Evolutionary conservation across 2,329 filamentous ascomycete genomes (phyloP).

Genomic region (Lecanosticta acicola): DNA sequence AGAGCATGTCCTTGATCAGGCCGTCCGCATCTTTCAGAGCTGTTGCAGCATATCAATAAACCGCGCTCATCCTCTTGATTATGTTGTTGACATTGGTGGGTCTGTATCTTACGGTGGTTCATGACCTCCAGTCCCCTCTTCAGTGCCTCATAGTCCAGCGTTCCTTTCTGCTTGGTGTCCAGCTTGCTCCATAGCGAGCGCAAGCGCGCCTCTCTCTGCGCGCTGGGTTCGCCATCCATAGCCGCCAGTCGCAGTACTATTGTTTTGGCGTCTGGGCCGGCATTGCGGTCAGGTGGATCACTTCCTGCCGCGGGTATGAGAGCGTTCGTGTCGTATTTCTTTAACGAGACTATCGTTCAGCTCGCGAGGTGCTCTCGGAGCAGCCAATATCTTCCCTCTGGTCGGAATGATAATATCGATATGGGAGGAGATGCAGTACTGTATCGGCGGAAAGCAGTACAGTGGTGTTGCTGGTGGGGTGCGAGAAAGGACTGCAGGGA

Average conservation of each 20-base stretch:
- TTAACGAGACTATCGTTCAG: slow-evolving; percentile 5
- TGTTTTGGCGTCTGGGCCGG: slow-evolving; percentile 2
- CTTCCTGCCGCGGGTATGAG: slow-evolving; percentile 4
- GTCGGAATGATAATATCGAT: too few relatives aligned
- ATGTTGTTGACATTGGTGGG: not conserved
- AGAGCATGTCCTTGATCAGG: slow-evolving; percentile 74
- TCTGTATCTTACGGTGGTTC: slow-evolving; percentile 69
- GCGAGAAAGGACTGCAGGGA: not conserved
- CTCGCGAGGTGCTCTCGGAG: not conserved
- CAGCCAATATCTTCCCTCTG: too few relatives aligned
- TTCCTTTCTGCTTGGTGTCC: slow-evolving; percentile 68
- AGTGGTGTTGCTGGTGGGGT: too few relatives aligned
- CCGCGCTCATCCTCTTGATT: slow-evolving; percentile 3
- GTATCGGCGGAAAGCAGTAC: too few relatives aligned
- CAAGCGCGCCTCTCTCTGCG: slow-evolving; percentile 73
- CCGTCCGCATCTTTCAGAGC: slow-evolving; percentile 86
- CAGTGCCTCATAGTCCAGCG: slow-evolving; percentile 77
- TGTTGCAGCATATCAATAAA: slow-evolving; percentile 30
- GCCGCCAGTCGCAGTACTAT: slow-evolving; percentile 14
- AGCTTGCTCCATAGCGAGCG: slow-evolving; percentile 78
- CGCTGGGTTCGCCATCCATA: slow-evolving; percentile 71
- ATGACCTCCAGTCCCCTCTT: slow-evolving; percentile 80
- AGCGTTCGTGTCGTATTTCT: slow-evolving; percentile 9
- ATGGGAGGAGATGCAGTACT: not conserved
- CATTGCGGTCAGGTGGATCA: slow-evolving; percentile 10